Percentiles rank a stretch among this genome's conserved stretches.
phyloP scores from a whole-genome alignment of 176 grass and related monocot species.

The Oryza punctata region DNA sequence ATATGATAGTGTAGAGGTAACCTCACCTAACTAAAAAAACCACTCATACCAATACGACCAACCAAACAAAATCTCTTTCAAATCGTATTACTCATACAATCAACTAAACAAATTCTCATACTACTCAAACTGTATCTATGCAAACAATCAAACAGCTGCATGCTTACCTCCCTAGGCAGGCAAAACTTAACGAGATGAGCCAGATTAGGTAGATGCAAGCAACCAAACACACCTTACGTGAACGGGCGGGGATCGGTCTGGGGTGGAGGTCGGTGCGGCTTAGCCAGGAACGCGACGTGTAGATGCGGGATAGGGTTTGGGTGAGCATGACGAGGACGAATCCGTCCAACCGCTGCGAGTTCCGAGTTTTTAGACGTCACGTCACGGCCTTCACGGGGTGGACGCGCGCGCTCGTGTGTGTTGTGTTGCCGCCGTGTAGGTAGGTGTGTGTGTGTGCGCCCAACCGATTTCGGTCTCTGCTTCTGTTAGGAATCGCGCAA shows the following conservation, averaged over 20 bases:
- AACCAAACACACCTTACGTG: no score
- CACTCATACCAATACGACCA: no score
- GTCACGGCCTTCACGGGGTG: not conserved
- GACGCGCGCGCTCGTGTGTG: not conserved
- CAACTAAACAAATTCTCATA: no score
- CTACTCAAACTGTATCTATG: no score
- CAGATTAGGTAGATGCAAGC: no score
- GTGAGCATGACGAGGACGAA: not conserved
- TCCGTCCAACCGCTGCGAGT: not conserved
- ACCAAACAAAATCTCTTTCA: no score
- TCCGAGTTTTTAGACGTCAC: not conserved
- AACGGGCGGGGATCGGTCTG: not conserved
- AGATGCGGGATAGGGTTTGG: not conserved
- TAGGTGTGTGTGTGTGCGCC: not conserved
- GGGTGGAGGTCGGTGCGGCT: constrained; percentile 20
- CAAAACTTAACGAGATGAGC: no score
- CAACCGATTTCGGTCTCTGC: constrained; percentile 21
- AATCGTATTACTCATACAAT: no score
- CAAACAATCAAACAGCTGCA: no score
- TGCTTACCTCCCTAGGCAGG: no score
- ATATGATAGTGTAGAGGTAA: no score
- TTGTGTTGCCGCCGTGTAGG: not conserved
- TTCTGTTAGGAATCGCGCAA: constrained; percentile 35
- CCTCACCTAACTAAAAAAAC: no score
- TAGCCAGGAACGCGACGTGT: not conserved